Evolutionary conservation across 129 eudicot genomes (phyloP), one percentile per base, ranked within the genome.

Genomic region (Dittrichia graveolens): DNA sequence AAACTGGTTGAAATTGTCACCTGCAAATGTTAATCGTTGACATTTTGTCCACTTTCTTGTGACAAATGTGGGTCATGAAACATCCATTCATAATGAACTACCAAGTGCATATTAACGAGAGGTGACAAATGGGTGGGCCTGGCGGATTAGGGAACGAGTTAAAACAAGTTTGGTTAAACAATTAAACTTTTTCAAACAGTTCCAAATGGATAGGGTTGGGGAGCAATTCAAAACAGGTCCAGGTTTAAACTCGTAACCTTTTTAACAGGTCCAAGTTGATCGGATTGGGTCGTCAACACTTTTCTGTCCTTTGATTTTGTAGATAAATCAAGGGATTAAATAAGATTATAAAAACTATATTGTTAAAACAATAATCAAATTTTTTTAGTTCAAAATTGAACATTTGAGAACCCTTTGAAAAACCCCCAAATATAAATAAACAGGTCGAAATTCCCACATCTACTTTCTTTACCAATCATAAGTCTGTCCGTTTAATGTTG

Each of bases 11-110:
- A 8, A 44, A 43, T 10, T 65, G 53, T 9, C 50, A 15, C 61
- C 39, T 55, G 39, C 16, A 35, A n/a, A 42, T 60, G 7, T 13
- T 7, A 56, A 31, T 9, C 43, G 43, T 55, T 5, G 18, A 34
- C 13, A 71, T 44, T 71, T 31, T 53, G 39, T 35, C 49, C 24
- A 55, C 0, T 69, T 16, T 52, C 63, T 69, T 57, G 0, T 6
- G 37, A 55, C 7, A 42, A 55, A 42, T 16, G 65, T 56, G 65
- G 24, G 54, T 31, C 44, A 24, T 55, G 66, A 56, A 53, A 69
- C 11, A 52, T 14, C 9, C 46, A 50, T 69, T 9, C 19, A 47
- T 24, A 45, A 66, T 18, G 1, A 12, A 24, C 72, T 52, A 31
- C 9, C 43, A 68, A 16, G 11, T 68, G 47, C 47, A 38, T 37